Conservation (phyloP, 1,139 yeast species). For the Yarrowia galli region DNA sequence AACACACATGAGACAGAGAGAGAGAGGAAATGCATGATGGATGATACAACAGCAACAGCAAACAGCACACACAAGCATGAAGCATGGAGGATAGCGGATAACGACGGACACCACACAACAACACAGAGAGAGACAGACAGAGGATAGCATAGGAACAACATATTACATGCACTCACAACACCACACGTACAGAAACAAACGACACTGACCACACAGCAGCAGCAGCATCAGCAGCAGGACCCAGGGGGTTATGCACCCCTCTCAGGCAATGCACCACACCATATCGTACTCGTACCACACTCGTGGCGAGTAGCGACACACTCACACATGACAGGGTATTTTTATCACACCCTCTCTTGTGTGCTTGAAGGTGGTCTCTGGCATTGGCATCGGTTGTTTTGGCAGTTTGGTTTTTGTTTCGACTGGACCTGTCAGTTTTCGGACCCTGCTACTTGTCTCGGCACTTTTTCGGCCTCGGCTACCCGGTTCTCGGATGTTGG, state of each 20-base stretch:
- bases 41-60: neutral
- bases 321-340: too few relatives aligned
- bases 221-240: neutral
- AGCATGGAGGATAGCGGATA: neutral
- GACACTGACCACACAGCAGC: neutral
- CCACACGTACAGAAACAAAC: neutral
- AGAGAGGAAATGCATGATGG: neutral
- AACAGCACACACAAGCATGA: conserved; percentile 12
- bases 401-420: neutral
- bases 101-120: conserved; percentile 2
- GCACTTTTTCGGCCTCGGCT: conserved; percentile 33
- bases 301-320: too few relatives aligned
- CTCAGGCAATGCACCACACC: neutral
- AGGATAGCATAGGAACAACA: conserved; percentile 13
- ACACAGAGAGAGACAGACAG: too few relatives aligned
- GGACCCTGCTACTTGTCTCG: neutral
- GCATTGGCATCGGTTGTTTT: neutral
- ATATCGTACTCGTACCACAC: too few relatives aligned
- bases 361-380: neutral
- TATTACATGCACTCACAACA: neutral
- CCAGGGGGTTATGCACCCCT: conserved; percentile 1
- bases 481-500: conserved; percentile 16
- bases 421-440: neutral
- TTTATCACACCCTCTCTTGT: too few relatives aligned
- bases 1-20: neutral